Base-by-base conservation (phyloP, 2,329 filamentous ascomycete species). In the Talaromyces sp. region DNA sequence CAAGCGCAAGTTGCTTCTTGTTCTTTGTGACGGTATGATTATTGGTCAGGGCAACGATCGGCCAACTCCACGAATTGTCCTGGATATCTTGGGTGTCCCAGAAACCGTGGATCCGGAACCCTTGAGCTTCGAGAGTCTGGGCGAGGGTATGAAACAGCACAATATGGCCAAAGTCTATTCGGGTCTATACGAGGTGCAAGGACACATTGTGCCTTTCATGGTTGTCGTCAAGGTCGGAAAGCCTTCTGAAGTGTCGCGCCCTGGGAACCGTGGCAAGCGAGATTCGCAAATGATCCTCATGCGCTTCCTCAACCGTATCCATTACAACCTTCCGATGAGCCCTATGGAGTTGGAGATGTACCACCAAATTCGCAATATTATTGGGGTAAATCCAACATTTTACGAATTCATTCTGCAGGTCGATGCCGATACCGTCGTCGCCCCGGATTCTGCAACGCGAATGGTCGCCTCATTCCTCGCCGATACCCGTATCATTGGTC, bases 131-230 rank as follows among this genome's bases (percentile, higher is more conserved):
- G 94, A 99, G 75, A 94, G 92, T 72, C 85, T 99, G 40, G 95
- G 95, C 63, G 94, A 98, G 78, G 95, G 95, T 73, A 86, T 90
- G 79, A 96, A 96, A 80, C 95, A 98, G 76, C 95, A 98, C 82
- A 99, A 99, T 77, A 98, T 98, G 94, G 95, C 91, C 76, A 99
- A 99, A 78, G 87, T 97, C 66, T 99, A 99, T 79, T 97, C 95
- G 23, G 95, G 95, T 72, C 83, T 99, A 5, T 99, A 99, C 75
- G 95, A 99, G 78, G 93, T 97, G 6, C 91, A 97, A 73, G 95
- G 95, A 65, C 94, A 99, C 73, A 98, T 99, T 68, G 95, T 99
- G 53, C 95, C 95, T 27, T 99, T 96, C 85, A 76, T 99, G 75
- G 95, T 99, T 58, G 83, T 99, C 53, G 93, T 98, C 78, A 99